These are phyloP conservation scores for Colletotrichum neosansevieriae DNA, from an alignment of 2,329 filamentous ascomycete species.

Conservation along the genomic window DNA sequence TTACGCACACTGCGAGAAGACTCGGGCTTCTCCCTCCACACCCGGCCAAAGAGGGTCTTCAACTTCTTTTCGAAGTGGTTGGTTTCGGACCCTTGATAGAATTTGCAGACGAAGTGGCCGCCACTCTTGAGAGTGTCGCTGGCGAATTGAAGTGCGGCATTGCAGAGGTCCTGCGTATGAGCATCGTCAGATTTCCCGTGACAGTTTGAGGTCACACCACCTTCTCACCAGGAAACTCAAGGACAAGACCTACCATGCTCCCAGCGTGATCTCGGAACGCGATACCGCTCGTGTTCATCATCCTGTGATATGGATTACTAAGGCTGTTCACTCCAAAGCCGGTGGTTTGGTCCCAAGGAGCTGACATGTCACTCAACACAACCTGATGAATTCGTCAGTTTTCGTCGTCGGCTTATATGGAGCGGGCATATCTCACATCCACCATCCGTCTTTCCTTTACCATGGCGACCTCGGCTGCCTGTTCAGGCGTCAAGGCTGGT, in stretches of 20 bases:
- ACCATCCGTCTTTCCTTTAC: constrained; percentile 64
- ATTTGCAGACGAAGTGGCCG: constrained; percentile 97
- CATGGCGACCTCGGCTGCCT: constrained; percentile 45
- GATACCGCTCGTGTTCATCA: constrained; percentile 98
- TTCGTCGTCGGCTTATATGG: too few species aligned
- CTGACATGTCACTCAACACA: constrained; percentile 99
- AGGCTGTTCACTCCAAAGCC: constrained; percentile 88
- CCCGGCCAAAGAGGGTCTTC: constrained; percentile 81
- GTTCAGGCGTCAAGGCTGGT: constrained; percentile 47
- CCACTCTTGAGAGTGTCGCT: constrained; percentile 84
- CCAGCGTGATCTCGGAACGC: constrained; percentile 88
- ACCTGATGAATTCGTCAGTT: constrained; percentile 61
- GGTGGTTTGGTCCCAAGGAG: constrained; percentile 86
- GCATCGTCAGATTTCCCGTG: constrained; percentile 1
- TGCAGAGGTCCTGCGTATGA: constrained; percentile 81
- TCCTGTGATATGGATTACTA: constrained; percentile 96
- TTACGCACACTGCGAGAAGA: constrained; percentile 83
- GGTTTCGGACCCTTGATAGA: constrained; percentile 92
- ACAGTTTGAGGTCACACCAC: background rate
- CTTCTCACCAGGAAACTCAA: too few species aligned
- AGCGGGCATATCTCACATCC: constrained; percentile 66
- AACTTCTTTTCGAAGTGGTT: constrained; percentile 81
- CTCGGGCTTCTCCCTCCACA: constrained; percentile 90
- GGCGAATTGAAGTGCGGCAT: constrained; percentile 85
- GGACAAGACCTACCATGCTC: constrained; percentile 80